Evolutionary conservation across 2,329 filamentous ascomycete species (phyloP), one percentile per base, ranked within the genome.

Genomic region (Sporothrix pallida): DNA sequence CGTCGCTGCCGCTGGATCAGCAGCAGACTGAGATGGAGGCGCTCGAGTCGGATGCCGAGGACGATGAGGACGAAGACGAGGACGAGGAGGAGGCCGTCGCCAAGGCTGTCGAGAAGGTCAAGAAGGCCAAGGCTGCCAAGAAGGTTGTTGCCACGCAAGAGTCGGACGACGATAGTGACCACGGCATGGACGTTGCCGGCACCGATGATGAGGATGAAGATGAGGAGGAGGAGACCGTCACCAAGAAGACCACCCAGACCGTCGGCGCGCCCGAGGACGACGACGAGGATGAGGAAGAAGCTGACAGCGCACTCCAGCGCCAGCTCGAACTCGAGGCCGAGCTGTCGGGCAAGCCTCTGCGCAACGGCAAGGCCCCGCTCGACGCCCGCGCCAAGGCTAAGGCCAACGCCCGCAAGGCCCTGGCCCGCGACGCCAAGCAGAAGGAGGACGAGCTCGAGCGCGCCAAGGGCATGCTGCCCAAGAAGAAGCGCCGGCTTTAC

Each of bases 381-480:
- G 86, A 84, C 80, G 86, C 85, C 79, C 90, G 87, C 82, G 85
- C 84, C 74, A 89, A 90, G 82, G 85, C 87, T 48, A 92, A 92
- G 83, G 89, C 91, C 77, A 92, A 93, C 78, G 91, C 89, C 17
- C 88, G 86, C 77, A 92, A 93, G 80, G 89, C 89, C 78, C 85
- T 91, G 44, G 87, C 88, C 77, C 92, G 91, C 85, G 91, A 93
- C 83, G 88, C 90, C 50, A 88, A 90, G 75, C 87, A 90, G 79
- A 93, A 96, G 80, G 91, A 92, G 3, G 96, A 98, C 83, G 95
- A 98, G 79, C 83, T 97, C 74, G 94, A 97, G 83, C 88, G 95
- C 76, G 92, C 93, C 81, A 98, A 97, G 89, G 96, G 97, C 85
- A 99, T 99, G 96, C 91, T 98, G 86, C 93, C 92, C 83, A 93